These are phyloP conservation scores for Trypanosoma lewisi DNA, from an alignment of 208 protist genomes.

Conservation along the genomic window DNA sequence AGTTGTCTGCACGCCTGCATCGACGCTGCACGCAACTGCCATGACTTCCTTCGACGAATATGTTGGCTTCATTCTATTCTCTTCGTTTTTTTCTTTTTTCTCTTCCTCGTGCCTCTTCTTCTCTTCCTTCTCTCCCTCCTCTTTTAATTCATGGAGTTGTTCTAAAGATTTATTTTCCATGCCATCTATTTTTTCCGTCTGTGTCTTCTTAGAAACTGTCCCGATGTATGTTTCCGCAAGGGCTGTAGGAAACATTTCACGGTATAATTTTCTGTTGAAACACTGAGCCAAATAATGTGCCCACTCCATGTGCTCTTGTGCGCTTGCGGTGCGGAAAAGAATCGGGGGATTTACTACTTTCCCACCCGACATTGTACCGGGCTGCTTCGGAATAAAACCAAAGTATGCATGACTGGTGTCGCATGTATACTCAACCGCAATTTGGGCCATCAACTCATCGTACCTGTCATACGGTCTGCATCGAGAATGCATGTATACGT, in stretches of 20 bases:
- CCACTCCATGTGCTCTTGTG: slow-evolving; percentile 41
- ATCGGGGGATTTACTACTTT: slow-evolving; percentile 32
- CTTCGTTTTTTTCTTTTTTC: no score
- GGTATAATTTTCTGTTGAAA: slow-evolving; percentile 45
- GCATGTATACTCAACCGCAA: background rate
- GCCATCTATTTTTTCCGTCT: slow-evolving; percentile 8
- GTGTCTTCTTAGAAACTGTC: slow-evolving; percentile 14
- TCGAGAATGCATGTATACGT: background rate
- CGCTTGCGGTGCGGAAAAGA: slow-evolving; percentile 37
- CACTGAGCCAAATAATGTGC: slow-evolving; percentile 41
- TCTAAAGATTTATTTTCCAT: background rate
- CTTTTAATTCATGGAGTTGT: background rate
- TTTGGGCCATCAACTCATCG: slow-evolving; percentile 18
- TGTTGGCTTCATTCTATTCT: background rate
- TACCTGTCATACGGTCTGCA: slow-evolving; percentile 2
- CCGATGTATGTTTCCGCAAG: slow-evolving; percentile 20
- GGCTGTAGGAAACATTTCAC: slow-evolving; percentile 36
- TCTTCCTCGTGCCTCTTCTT: no score
- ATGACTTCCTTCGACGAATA: background rate
- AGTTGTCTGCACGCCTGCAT: slow-evolving; percentile 1
- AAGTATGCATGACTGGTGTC: slow-evolving; percentile 27
- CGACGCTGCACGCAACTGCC: background rate
- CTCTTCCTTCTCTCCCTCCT: no score
- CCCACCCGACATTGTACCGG: background rate
- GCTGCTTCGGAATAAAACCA: slow-evolving; percentile 29